phyloP scores from a whole-genome alignment of 768 basidiomycete genomes.

The Fomitopsis serialis region DNA sequence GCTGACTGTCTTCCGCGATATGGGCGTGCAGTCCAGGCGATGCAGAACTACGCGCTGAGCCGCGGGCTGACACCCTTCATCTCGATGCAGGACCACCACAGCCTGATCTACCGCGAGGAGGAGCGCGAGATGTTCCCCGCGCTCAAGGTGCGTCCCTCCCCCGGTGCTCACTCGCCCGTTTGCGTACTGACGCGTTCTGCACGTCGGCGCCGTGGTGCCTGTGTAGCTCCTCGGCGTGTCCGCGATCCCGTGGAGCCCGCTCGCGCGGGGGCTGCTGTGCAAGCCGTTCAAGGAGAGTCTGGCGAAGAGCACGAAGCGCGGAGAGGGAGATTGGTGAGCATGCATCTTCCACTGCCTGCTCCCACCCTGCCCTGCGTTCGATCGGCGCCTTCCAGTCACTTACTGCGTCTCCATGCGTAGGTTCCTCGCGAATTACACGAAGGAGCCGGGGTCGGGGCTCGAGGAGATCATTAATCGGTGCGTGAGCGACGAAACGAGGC shows the following conservation, averaged over 20 bases:
- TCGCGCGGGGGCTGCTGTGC: constrained; percentile 28
- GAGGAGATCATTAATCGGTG: constrained; percentile 13
- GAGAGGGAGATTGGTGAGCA: constrained; percentile 17
- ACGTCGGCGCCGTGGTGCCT: too few species aligned
- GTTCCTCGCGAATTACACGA: constrained; percentile 9
- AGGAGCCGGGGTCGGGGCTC: constrained; percentile 2
- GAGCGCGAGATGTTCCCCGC: too few species aligned
- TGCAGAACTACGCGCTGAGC: too few species aligned
- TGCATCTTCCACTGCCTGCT: not conserved
- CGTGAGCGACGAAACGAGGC: not conserved
- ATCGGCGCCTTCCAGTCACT: constrained; percentile 21
- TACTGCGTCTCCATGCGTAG: constrained; percentile 11
- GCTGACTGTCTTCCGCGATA: too few species aligned
- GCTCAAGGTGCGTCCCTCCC: too few species aligned
- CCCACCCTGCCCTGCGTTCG: too few species aligned
- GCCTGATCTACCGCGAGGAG: too few species aligned
- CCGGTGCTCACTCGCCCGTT: too few species aligned
- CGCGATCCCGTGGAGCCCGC: constrained; percentile 33
- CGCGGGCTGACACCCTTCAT: too few species aligned
- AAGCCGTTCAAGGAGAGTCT: constrained; percentile 15
- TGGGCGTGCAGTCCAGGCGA: too few species aligned
- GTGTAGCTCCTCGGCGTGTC: constrained; percentile 19
- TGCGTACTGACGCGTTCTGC: too few species aligned
- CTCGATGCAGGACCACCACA: too few species aligned
- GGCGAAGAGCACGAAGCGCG: constrained; percentile 15